A percentile compares a stretch with the other conserved stretches of the same genome.
These are phyloP conservation scores for Penstemon barbatus DNA, from an alignment of 257 asterid species.

Conservation along the genomic window DNA sequence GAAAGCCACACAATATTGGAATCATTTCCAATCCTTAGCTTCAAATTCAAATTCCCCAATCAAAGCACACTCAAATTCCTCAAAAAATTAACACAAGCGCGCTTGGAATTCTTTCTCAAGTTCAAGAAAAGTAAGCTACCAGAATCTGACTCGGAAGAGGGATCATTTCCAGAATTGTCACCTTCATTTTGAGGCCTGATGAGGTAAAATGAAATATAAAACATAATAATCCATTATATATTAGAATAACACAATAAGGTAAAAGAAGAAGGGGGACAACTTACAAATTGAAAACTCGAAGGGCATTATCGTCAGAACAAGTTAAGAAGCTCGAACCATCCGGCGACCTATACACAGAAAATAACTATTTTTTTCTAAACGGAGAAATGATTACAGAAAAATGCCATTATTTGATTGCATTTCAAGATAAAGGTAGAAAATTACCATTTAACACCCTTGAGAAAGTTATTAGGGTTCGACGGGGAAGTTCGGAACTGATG, in stretches of 20 bases:
- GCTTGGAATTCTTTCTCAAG: not conserved
- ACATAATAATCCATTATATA: conserved; percentile 9
- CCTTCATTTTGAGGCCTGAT: conserved; percentile 62
- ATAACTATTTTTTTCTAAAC: too few species aligned
- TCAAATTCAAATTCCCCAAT: not conserved
- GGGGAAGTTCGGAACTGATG: conserved; percentile 60
- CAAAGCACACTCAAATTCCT: not conserved
- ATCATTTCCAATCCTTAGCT: not conserved
- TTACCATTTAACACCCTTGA: conserved; percentile 91
- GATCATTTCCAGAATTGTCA: conserved; percentile 34
- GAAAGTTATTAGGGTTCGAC: conserved; percentile 77
- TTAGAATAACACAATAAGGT: not conserved
- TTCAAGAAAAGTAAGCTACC: conserved; percentile 41
- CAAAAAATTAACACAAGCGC: not conserved
- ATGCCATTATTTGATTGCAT: not conserved
- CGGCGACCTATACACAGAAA: conserved; percentile 66
- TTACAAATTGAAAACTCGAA: conserved; percentile 70
- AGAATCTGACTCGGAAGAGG: conserved; percentile 46
- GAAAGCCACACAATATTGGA: not conserved
- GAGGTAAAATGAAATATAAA: conserved; percentile 12
- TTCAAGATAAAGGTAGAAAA: not conserved
- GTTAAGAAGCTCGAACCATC: conserved; percentile 89
- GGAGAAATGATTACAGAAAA: not conserved
- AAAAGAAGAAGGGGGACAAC: conserved; percentile 1
- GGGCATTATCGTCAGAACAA: conserved; percentile 77